These are phyloP conservation scores for Diutina siamensis DNA, from an alignment of 1,139 yeast genomes.

Conservation along the genomic window DNA sequence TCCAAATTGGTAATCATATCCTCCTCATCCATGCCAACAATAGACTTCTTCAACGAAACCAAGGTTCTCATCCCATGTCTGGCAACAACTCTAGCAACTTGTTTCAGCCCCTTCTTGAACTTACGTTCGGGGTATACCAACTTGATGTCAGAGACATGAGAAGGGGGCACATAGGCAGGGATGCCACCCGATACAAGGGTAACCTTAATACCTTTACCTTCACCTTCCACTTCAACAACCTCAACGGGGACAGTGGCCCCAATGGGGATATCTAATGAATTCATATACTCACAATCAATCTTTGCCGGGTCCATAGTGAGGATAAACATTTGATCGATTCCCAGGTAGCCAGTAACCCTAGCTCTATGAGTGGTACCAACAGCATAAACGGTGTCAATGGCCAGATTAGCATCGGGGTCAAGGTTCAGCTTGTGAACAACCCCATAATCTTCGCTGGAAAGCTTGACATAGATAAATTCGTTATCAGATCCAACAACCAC, in stretches of 20 bases:
- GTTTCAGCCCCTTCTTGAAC: constrained; percentile 72
- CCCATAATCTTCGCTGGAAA: constrained; percentile 29
- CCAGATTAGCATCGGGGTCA: constrained; percentile 38
- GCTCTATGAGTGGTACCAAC: constrained; percentile 63
- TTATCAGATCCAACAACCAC: constrained; percentile 51
- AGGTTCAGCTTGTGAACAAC: constrained; percentile 67
- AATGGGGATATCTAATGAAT: constrained; percentile 58
- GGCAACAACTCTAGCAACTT: constrained; percentile 55
- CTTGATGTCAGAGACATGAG: constrained; percentile 76
- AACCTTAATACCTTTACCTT: constrained; percentile 52
- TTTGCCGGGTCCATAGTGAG: constrained; percentile 59
- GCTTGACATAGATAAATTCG: constrained; percentile 27
- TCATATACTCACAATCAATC: constrained; percentile 53
- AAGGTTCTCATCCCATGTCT: constrained; percentile 31
- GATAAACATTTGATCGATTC: constrained; percentile 52
- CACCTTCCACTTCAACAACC: constrained; percentile 53
- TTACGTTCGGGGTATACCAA: constrained; percentile 86
- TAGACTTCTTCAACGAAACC: constrained; percentile 72
- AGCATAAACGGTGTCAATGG: constrained; percentile 31
- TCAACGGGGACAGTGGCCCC: constrained; percentile 52
- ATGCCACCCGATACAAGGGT: constrained; percentile 48
- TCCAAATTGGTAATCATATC: constrained; percentile 42
- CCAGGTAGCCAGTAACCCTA: constrained; percentile 61
- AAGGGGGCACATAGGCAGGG: constrained; percentile 62
- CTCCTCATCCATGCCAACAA: constrained; percentile 57